These are phyloP conservation scores for Acer negundo DNA, from an alignment of 345 rosid genomes.

Conservation along the genomic window DNA sequence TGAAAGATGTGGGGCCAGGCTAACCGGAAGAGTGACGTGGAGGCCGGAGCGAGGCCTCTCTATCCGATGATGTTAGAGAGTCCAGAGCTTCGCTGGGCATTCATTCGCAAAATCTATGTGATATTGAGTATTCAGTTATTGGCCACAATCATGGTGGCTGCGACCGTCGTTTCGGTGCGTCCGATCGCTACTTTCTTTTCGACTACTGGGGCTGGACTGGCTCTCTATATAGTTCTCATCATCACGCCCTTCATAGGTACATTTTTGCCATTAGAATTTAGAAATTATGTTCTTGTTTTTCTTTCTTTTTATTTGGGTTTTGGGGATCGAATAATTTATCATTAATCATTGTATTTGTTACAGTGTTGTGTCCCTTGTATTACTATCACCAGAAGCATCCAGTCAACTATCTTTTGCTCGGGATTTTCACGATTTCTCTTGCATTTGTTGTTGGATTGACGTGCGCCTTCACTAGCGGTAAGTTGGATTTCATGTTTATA, in stretches of 20 bases:
- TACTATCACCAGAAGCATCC: slow-evolving; percentile 92
- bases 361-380: slow-evolving; percentile 80
- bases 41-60: slow-evolving; percentile 67
- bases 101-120: slow-evolving; percentile 83
- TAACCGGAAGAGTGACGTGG: slow-evolving; percentile 57
- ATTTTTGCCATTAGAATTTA: background rate
- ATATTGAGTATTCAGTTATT: slow-evolving; percentile 74
- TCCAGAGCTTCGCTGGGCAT: slow-evolving; percentile 89
- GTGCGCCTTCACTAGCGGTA: slow-evolving; percentile 85
- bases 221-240: slow-evolving; percentile 72
- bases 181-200: slow-evolving; percentile 75
- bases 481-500: background rate
- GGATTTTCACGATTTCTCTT: slow-evolving; percentile 68
- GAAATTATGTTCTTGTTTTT: background rate
- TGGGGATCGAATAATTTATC: background rate
- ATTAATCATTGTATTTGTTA: slow-evolving; percentile 13
- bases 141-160: slow-evolving; percentile 73
- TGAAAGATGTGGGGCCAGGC: slow-evolving; percentile 57
- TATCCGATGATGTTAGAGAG: slow-evolving; percentile 88
- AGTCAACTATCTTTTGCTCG: slow-evolving; percentile 73
- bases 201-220: slow-evolving; percentile 62
- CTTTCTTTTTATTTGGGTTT: background rate
- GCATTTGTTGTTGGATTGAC: slow-evolving; percentile 83
- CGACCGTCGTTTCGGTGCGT: slow-evolving; percentile 61
- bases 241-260: slow-evolving; percentile 76